phyloP scores from a whole-genome alignment of 495 filamentous ascomycete species.

The Astrocystis sublimbata region DNA sequence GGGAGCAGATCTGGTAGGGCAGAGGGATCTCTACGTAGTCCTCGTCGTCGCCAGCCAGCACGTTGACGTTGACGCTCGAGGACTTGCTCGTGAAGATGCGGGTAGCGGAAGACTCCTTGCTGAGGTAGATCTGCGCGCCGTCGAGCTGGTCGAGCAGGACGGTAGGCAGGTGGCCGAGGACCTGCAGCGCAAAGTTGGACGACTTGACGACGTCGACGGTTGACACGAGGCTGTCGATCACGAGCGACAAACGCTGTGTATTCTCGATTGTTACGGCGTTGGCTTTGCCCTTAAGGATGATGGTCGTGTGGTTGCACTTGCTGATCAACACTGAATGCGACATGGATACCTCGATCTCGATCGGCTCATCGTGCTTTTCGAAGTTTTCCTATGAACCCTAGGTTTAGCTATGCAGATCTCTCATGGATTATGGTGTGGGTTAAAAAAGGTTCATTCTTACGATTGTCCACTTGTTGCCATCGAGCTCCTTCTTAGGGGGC shows the following conservation, averaged over 20 bases:
- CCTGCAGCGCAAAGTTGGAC: slow-evolving; percentile 86
- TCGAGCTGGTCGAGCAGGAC: slow-evolving; percentile 92
- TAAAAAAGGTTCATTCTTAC: slow-evolving; percentile 46
- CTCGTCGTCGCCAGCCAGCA: slow-evolving; percentile 65
- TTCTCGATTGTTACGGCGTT: slow-evolving; percentile 95
- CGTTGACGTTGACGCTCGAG: slow-evolving; percentile 78
- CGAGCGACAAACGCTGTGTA: slow-evolving; percentile 75
- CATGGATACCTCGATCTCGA: slow-evolving; percentile 76
- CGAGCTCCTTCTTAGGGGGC: slow-evolving; percentile 85
- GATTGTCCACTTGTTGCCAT: slow-evolving; percentile 94
- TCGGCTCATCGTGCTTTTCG: slow-evolving; percentile 68
- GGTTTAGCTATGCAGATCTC: slow-evolving; percentile 11
- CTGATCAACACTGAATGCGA: slow-evolving; percentile 90
- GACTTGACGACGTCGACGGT: slow-evolving; percentile 93
- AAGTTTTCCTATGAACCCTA: slow-evolving; percentile 74
- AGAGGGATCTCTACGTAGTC: slow-evolving; percentile 85
- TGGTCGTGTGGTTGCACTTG: slow-evolving; percentile 84
- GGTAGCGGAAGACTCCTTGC: slow-evolving; percentile 70
- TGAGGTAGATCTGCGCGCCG: slow-evolving; percentile 81
- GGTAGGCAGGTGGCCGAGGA: slow-evolving; percentile 80
- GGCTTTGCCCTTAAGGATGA: slow-evolving; percentile 86
- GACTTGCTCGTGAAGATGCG: slow-evolving; percentile 90
- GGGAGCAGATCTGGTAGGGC: slow-evolving; percentile 87
- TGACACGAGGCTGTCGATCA: slow-evolving; percentile 87
- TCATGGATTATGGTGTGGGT: neutral